Evolutionary conservation across 805 yeast genomes (phyloP).

Genomic region (Yarrowia hollandica): DNA sequence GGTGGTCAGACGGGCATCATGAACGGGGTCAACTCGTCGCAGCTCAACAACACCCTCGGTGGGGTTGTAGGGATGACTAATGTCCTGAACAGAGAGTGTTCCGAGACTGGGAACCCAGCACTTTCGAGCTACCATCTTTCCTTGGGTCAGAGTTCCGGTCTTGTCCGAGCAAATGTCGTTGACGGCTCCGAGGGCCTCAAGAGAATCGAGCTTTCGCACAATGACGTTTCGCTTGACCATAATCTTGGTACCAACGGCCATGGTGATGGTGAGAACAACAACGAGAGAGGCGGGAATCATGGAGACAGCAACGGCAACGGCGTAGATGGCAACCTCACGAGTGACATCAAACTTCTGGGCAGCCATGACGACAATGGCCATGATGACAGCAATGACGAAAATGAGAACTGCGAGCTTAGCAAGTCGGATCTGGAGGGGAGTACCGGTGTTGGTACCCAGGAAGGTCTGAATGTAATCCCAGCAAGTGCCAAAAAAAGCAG

Average conservation of each 20-base stretch:
- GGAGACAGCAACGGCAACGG: constrained; percentile 79
- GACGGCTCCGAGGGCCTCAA: constrained; percentile 77
- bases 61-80: constrained; percentile 65
- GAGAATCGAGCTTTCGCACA: constrained; percentile 73
- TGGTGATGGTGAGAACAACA: constrained; percentile 77
- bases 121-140: constrained; percentile 71
- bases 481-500: constrained; percentile 51
- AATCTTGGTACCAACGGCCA: constrained; percentile 78
- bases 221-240: constrained; percentile 69
- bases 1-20: constrained; percentile 26
- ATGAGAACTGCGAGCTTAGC: constrained; percentile 74
- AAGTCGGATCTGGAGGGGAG: constrained; percentile 75
- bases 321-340: constrained; percentile 80
- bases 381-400: constrained; percentile 72
- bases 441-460: constrained; percentile 76
- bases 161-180: constrained; percentile 81
- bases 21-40: constrained; percentile 31
- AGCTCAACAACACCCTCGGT: constrained; percentile 51
- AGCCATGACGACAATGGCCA: constrained; percentile 85
- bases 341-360: constrained; percentile 72
- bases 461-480: constrained; percentile 63
- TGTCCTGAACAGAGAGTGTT: constrained; percentile 52
- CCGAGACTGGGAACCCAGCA: constrained; percentile 70
- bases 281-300: constrained; percentile 82
- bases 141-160: constrained; percentile 80